Conservation (phyloP, 2,329 filamentous ascomycete species). For the Botrytis porri region DNA sequence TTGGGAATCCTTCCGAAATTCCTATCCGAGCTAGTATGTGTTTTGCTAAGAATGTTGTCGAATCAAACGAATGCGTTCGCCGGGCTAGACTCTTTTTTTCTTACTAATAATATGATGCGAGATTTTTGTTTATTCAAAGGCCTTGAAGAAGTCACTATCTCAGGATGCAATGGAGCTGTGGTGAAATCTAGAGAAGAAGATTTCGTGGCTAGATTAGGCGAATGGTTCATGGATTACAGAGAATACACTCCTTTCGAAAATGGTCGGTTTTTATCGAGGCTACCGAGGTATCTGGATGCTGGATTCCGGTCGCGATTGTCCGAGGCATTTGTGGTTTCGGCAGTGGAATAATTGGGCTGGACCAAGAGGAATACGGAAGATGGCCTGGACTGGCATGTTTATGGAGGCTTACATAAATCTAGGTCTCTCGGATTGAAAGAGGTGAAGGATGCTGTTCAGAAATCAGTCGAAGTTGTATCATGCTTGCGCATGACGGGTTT, state of each 20-base stretch:
- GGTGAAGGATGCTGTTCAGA: neutral
- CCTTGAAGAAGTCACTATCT: neutral
- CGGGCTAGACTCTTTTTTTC: neutral
- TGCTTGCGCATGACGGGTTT: neutral
- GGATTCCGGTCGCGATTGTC: neutral
- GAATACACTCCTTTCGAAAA: neutral
- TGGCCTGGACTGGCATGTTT: neutral
- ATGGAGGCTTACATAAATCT: neutral
- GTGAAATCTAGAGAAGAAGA: neutral
- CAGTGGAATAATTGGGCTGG: neutral
- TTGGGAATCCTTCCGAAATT: neutral
- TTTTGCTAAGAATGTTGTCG: neutral
- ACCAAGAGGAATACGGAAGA: neutral
- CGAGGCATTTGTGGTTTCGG: neutral
- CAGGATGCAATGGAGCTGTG: neutral
- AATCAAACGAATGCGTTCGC: neutral
- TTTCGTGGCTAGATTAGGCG: neutral
- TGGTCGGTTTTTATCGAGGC: neutral
- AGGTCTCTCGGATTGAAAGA: neutral
- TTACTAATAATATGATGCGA: neutral
- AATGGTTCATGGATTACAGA: neutral
- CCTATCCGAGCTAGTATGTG: neutral
- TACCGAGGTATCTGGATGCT: neutral
- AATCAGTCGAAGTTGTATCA: neutral
- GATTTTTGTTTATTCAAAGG: neutral